Percentiles rank a stretch among this genome's conserved stretches.
phyloP scores from a whole-genome alignment of 228 moss, liverwort and hornwort genomes.

The Sphagnum magellanicum region DNA sequence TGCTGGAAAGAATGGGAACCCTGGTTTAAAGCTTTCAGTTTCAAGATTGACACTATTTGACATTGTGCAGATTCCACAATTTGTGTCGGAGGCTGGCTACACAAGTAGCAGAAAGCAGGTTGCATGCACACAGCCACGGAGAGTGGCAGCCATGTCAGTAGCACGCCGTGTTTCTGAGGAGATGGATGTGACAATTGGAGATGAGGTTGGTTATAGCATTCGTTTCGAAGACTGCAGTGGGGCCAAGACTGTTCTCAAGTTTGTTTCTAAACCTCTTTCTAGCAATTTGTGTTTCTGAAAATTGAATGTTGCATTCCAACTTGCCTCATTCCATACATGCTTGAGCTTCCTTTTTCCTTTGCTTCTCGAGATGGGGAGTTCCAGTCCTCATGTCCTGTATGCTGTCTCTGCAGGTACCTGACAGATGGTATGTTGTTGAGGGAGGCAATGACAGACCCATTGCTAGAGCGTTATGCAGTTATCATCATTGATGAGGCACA shows the following conservation, averaged over 20 bases:
- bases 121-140: constrained; percentile 95
- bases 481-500: constrained; percentile 98
- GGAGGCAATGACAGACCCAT: constrained; percentile 99
- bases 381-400: too few species aligned
- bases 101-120: constrained; percentile 95
- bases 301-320: too few species aligned
- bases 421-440: constrained; percentile 98
- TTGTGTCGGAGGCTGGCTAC: constrained; percentile 96
- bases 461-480: constrained; percentile 92
- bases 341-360: too few species aligned
- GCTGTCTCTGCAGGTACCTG: constrained; percentile 49
- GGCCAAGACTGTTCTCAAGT: constrained; percentile 88
- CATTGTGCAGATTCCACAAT: constrained; percentile 82
- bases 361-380: too few species aligned
- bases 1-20: too few species aligned
- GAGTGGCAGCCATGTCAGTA: constrained; percentile 99
- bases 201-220: constrained; percentile 98
- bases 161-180: constrained; percentile 98
- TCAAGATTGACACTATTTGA: neutral
- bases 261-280: constrained; percentile 5
- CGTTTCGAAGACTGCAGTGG: constrained; percentile 99
- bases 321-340: too few species aligned
- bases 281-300: too few species aligned
- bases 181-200: constrained; percentile 97
- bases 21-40: too few species aligned